Percentiles rank a stretch among this genome's conserved stretches.
Conservation (phyloP, 768 basidiomycete species). For the Leccinum sublutescens region DNA sequence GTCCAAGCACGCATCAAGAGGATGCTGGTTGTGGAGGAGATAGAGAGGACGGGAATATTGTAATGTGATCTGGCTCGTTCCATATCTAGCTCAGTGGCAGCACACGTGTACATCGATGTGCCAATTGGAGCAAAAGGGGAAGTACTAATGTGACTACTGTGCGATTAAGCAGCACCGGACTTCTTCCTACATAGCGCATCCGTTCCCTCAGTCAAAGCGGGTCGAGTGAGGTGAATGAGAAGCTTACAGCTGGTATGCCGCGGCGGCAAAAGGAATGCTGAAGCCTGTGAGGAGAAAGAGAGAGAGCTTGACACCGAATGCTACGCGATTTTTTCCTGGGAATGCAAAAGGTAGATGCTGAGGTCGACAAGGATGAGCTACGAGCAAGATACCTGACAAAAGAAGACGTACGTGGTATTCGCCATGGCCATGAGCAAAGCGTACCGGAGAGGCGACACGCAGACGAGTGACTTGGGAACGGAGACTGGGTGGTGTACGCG, state of each 20-base stretch:
- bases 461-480: constrained; percentile 39
- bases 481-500: constrained; percentile 41
- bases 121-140: neutral
- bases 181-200: constrained; percentile 40
- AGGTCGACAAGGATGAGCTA: constrained; percentile 1
- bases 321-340: constrained; percentile 49
- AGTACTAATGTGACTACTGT: constrained; percentile 2
- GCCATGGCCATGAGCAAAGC: constrained; percentile 48
- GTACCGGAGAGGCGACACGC: constrained; percentile 31
- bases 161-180: constrained; percentile 25
- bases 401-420: constrained; percentile 48
- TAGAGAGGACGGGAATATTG: constrained; percentile 17
- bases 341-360: constrained; percentile 59
- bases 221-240: neutral
- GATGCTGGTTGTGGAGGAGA: constrained; percentile 28
- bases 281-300: constrained; percentile 53
- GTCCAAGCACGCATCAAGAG: constrained; percentile 38
- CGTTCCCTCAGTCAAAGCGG: neutral
- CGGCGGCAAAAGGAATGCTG: constrained; percentile 64
- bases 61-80: constrained; percentile 8
- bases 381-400: constrained; percentile 2
- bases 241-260: constrained; percentile 63
- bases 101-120: constrained; percentile 8
- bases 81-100: neutral
- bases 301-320: constrained; percentile 38